Conservation (phyloP, 495 filamentous ascomycete genomes). For the Tirmania nivea region DNA sequence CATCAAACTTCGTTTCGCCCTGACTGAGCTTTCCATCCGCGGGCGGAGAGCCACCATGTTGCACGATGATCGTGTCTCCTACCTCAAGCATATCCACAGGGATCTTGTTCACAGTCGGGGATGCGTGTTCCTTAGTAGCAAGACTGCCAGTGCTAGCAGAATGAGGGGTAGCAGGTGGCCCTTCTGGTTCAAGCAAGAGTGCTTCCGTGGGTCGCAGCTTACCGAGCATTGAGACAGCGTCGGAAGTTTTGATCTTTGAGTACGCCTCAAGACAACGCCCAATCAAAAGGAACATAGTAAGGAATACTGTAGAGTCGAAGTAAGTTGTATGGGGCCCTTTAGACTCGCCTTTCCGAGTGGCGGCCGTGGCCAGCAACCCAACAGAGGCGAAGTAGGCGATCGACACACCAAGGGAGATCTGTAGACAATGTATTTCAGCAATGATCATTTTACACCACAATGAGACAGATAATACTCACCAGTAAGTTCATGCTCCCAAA, state of each 20-base stretch:
- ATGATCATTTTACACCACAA: neutral
- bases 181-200: conserved; percentile 34
- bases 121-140: conserved; percentile 4
- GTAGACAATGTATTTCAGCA: neutral
- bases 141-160: neutral
- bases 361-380: conserved; percentile 52
- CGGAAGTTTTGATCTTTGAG: conserved; percentile 78
- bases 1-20: conserved; percentile 55
- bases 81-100: conserved; percentile 58
- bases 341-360: conserved; percentile 20
- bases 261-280: conserved; percentile 67
- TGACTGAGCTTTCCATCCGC: conserved; percentile 52
- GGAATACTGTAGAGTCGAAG: conserved; percentile 85
- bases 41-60: conserved; percentile 64
- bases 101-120: conserved; percentile 25
- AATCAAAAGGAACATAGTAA: conserved; percentile 76
- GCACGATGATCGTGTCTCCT: conserved; percentile 56
- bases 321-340: conserved; percentile 41
- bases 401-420: conserved; percentile 63
- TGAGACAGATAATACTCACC: neutral
- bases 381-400: conserved; percentile 77
- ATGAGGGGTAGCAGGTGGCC: neutral
- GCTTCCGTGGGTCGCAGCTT: conserved; percentile 66
- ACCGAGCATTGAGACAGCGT: conserved; percentile 61
- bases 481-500: conserved; percentile 96